Base-by-base conservation (phyloP, 2,329 filamentous ascomycete genomes). In the Emmonsia crescens region DNA sequence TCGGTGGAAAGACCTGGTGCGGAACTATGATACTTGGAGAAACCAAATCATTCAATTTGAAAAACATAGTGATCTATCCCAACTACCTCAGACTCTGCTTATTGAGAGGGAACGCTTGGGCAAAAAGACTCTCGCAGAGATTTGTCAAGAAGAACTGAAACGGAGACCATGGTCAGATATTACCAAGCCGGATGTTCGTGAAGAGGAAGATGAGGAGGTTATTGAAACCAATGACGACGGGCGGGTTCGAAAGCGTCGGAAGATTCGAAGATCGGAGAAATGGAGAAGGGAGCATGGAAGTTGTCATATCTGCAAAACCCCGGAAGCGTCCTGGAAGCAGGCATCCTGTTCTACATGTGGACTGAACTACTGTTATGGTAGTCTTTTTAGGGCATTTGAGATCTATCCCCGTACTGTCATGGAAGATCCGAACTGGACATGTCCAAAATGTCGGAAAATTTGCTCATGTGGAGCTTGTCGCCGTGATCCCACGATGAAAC, bases 121-220 rank as follows among this genome's bases (percentile, higher is more conserved):
- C 19, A 91, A 87, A 72, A 96, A 91, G 71, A 88, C 91, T 0
- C 79, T 96, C 8, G 93, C 93, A 5, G 88, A 96, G 68, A 86
- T 97, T n/a, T 97, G 92, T 72, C 93, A 96, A 72, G 89, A 95
- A 66, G 90, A 96, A 68, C 78, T 97, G 19, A 85, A 83, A 65
- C 78, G 83, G 60, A 83, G 94, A 40, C 92, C 93, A 0, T 96
- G 87, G 81, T 87, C 88, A 24, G 90, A 96, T 69, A 86, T 91
- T 57, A 88, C 84, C 9, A 88, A 89, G 66, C 82, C 83, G 3
- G 74, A 73, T 4, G 69, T 67, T 46, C 48, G 65, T 48, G 61
- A 65, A 51, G 63, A 74, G 31, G 70, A 74, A 31, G 72, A 70
- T 12, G 72, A 73, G 3, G 72, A 73, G 2, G 72, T 72, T 9